Percentiles rank a stretch among this genome's conserved stretches.
Evolutionary conservation across 2,329 filamentous ascomycete genomes (phyloP).

Genomic region (Mariannaea sp.): DNA sequence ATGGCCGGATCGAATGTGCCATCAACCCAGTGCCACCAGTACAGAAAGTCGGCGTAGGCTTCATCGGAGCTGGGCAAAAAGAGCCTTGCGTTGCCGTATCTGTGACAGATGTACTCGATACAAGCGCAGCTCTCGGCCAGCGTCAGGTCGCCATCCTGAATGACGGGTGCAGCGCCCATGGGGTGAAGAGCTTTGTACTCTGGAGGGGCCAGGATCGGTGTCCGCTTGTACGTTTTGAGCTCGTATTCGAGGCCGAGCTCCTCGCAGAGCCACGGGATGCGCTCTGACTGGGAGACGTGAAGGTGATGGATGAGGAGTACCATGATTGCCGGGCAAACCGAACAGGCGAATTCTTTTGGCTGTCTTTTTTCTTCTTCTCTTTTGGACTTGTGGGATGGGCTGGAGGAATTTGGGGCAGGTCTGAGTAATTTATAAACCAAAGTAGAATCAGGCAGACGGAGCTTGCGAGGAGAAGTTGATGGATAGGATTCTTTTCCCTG

Average conservation of each 20-base stretch:
- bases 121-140: constrained; percentile 65
- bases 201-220: constrained; percentile 27
- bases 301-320: constrained; percentile 57
- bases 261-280: constrained; percentile 67
- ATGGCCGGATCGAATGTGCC: constrained; percentile 50
- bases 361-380: too few relatives aligned
- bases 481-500: too few relatives aligned
- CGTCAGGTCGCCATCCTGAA: constrained; percentile 57
- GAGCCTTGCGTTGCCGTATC: constrained; percentile 56
- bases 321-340: too few relatives aligned
- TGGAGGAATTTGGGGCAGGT: too few relatives aligned
- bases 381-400: too few relatives aligned
- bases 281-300: constrained; percentile 65
- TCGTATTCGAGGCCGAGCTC: constrained; percentile 62
- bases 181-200: constrained; percentile 45
- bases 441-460: too few relatives aligned
- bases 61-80: constrained; percentile 50
- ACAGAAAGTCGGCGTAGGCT: constrained; percentile 64
- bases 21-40: constrained; percentile 66
- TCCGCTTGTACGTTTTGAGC: constrained; percentile 29
- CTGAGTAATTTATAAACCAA: too few relatives aligned
- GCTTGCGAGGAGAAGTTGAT: too few relatives aligned
- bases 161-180: constrained; percentile 62
- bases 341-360: too few relatives aligned
- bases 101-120: constrained; percentile 64